Conservation (phyloP, 768 basidiomycete genomes). For the Trametes cubensis region DNA sequence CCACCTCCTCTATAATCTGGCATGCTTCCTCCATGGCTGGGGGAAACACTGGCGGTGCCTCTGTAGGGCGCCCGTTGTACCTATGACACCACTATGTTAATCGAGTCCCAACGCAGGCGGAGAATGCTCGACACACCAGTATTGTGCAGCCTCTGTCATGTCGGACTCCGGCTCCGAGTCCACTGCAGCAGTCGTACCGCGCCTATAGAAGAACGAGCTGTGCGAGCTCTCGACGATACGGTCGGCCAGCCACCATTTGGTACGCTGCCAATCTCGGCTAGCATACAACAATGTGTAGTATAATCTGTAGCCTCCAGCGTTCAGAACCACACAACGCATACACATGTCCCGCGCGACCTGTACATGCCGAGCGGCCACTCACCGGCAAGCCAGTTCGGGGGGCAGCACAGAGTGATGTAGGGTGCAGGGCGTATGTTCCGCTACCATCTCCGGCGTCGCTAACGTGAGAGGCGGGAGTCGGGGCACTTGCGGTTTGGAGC, state of each 20-base stretch:
- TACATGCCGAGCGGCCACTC: neutral
- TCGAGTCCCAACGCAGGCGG: neutral
- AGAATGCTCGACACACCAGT: slow-evolving; percentile 52
- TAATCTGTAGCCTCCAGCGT: slow-evolving; percentile 38
- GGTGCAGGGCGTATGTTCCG: slow-evolving; percentile 74
- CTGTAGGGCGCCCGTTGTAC: slow-evolving; percentile 77
- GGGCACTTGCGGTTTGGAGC: slow-evolving; percentile 31
- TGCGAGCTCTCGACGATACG: slow-evolving; percentile 83
- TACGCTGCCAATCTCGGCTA: slow-evolving; percentile 65
- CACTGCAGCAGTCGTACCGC: slow-evolving; percentile 40
- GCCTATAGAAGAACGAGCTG: slow-evolving; percentile 69
- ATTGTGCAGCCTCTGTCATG: slow-evolving; percentile 76
- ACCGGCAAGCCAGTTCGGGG: slow-evolving; percentile 66
- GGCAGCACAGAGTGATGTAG: slow-evolving; percentile 71
- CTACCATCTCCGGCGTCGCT: slow-evolving; percentile 62
- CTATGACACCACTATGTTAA: slow-evolving; percentile 40
- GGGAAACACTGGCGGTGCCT: slow-evolving; percentile 59
- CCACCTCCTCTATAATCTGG: slow-evolving; percentile 63
- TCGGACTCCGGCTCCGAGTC: slow-evolving; percentile 38
- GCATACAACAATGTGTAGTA: slow-evolving; percentile 73
- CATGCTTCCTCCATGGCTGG: slow-evolving; percentile 81
- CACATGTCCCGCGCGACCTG: neutral
- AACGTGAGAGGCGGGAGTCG: slow-evolving; percentile 61
- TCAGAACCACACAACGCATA: neutral
- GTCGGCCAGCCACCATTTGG: slow-evolving; percentile 87